Percentiles rank a stretch among this genome's conserved stretches.
These are phyloP conservation scores for Quercus tomentella DNA, from an alignment of 331 rosid genomes.

Conservation along the genomic window DNA sequence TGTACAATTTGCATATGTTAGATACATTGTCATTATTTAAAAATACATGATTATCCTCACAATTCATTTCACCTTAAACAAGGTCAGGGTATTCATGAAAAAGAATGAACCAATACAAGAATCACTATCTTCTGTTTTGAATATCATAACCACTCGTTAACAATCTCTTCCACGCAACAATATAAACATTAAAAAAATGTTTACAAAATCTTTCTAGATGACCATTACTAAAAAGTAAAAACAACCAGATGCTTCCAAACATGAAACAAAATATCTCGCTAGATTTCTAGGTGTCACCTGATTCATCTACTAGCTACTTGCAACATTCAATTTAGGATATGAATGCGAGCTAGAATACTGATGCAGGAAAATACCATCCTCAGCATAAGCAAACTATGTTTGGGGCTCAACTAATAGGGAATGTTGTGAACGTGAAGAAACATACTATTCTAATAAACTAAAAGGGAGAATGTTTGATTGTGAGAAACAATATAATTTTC, in stretches of 20 bases:
- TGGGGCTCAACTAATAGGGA: neutral
- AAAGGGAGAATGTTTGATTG: too few species aligned
- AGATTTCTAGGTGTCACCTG: neutral
- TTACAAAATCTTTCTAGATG: neutral
- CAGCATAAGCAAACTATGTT: neutral
- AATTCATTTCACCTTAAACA: too few species aligned
- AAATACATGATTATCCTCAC: neutral
- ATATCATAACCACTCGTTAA: neutral
- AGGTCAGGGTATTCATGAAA: too few species aligned
- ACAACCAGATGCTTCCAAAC: neutral
- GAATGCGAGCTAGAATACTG: neutral
- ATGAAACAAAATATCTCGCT: neutral
- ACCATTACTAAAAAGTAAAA: neutral
- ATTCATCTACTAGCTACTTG: neutral
- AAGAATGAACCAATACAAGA: neutral
- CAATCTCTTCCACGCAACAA: neutral
- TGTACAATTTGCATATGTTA: too few species aligned
- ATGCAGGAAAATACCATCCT: neutral
- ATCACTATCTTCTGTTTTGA: neutral
- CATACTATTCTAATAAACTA: neutral
- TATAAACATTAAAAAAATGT: neutral
- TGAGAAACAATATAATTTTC: too few species aligned
- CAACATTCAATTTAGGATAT: neutral
- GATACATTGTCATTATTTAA: neutral
- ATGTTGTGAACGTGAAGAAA: neutral